Percentiles rank a stretch among this genome's conserved stretches.
These are phyloP conservation scores for Coemansia interrupta DNA, from an alignment of 192 early-diverging fungal species.

Conservation along the genomic window DNA sequence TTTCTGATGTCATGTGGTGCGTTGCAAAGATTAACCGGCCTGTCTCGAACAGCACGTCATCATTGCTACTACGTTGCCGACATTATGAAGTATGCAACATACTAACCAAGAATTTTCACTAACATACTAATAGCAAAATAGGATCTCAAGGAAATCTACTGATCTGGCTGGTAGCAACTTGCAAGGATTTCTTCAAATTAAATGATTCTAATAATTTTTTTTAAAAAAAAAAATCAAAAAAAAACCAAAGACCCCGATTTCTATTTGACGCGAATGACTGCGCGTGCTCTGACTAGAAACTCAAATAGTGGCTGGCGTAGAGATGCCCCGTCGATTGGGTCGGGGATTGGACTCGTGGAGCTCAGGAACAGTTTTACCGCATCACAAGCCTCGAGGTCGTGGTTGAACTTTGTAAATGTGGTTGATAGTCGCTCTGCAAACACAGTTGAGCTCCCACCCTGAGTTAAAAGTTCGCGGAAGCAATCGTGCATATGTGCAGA, in stretches of 20 bases:
- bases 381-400: constrained; percentile 25
- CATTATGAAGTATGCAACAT: too few relatives aligned
- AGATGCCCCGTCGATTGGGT: constrained; percentile 33
- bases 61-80: too few relatives aligned
- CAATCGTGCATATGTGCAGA: constrained; percentile 35
- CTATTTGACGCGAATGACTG: constrained; percentile 42
- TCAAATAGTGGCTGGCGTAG: constrained; percentile 50
- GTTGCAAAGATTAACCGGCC: too few relatives aligned
- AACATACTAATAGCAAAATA: too few relatives aligned
- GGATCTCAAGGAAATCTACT: too few relatives aligned
- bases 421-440: constrained; percentile 42
- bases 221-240: not conserved
- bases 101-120: too few relatives aligned
- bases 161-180: too few relatives aligned
- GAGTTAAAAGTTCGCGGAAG: constrained; percentile 35
- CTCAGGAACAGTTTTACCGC: constrained; percentile 22
- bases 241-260: not conserved
- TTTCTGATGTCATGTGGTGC: too few relatives aligned
- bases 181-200: not conserved
- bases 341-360: constrained; percentile 24
- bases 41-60: too few relatives aligned
- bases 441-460: constrained; percentile 8
- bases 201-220: not conserved
- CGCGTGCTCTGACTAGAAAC: constrained; percentile 43
- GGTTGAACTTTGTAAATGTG: constrained; percentile 36